Percentiles rank a stretch among this genome's conserved stretches.
Conservation (phyloP, 345 rosid genomes). For the Linum trigynum region DNA sequence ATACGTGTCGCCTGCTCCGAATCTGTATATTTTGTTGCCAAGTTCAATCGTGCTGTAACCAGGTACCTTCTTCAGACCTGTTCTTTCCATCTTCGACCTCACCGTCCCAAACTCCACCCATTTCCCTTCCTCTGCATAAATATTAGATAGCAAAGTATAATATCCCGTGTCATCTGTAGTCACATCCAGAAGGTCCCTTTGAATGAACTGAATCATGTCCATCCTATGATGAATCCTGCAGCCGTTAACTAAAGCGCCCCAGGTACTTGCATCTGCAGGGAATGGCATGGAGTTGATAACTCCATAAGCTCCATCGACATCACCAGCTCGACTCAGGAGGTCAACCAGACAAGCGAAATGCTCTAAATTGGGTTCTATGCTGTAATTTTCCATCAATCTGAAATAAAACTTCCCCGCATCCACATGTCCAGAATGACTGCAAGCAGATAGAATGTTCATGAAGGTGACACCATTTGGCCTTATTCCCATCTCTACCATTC, state of each 20-base stretch:
- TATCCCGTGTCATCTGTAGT: slow-evolving; percentile 55
- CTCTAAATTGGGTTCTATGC: slow-evolving; percentile 51
- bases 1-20: slow-evolving; percentile 16
- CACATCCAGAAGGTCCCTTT: slow-evolving; percentile 31
- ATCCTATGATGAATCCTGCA: slow-evolving; percentile 64
- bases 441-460: slow-evolving; percentile 74
- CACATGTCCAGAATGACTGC: slow-evolving; percentile 69
- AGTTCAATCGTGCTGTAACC: slow-evolving; percentile 44
- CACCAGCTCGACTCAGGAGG: slow-evolving; percentile 73
- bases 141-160: slow-evolving; percentile 55
- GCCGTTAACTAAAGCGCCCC: slow-evolving; percentile 71
- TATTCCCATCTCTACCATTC: slow-evolving; percentile 52
- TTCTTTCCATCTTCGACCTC: slow-evolving; percentile 36
- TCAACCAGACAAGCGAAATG: slow-evolving; percentile 77
- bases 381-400: slow-evolving; percentile 43
- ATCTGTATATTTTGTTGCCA: slow-evolving; percentile 10
- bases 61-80: slow-evolving; percentile 50
- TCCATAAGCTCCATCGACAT: slow-evolving; percentile 51
- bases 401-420: slow-evolving; percentile 56
- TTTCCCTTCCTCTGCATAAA: slow-evolving; percentile 68
- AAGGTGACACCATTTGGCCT: slow-evolving; percentile 69
- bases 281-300: slow-evolving; percentile 56
- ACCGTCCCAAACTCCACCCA: slow-evolving; percentile 49
- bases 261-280: slow-evolving; percentile 48
- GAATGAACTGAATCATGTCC: slow-evolving; percentile 48